These are phyloP conservation scores for Arthrobotrys sphaeroides DNA, from an alignment of 2,329 filamentous ascomycete species.

Conservation along the genomic window DNA sequence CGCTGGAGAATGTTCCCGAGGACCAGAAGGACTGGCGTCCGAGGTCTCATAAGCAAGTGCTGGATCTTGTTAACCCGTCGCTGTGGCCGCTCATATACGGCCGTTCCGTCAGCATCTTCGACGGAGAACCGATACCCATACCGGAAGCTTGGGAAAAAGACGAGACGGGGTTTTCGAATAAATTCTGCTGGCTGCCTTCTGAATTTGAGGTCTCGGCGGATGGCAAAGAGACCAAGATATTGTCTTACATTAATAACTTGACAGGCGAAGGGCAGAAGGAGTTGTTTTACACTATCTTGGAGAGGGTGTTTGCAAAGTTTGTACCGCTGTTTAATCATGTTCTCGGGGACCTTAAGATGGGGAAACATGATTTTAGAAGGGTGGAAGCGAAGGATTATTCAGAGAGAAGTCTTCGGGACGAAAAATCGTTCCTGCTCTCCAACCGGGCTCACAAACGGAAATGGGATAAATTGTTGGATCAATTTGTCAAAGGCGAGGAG, in stretches of 20 bases:
- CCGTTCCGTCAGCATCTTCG: neutral
- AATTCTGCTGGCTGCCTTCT: constrained; percentile 50
- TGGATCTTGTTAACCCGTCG: constrained; percentile 72
- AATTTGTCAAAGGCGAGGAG: constrained; percentile 30
- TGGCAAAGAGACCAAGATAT: constrained; percentile 37
- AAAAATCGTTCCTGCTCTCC: too few relatives aligned
- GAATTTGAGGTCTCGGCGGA: constrained; percentile 45
- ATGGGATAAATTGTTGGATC: constrained; percentile 28
- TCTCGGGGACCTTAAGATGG: constrained; percentile 24
- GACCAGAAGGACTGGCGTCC: constrained; percentile 71
- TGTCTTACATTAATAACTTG: constrained; percentile 50
- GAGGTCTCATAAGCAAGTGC: constrained; percentile 67
- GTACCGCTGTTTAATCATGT: constrained; percentile 47
- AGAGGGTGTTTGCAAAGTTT: constrained; percentile 51
- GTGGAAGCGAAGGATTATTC: constrained; percentile 15
- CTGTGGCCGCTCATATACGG: constrained; percentile 71
- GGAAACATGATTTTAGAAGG: constrained; percentile 13
- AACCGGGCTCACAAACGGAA: neutral
- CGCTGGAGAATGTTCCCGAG: constrained; percentile 67
- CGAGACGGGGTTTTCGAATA: constrained; percentile 16
- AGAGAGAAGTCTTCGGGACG: too few relatives aligned
- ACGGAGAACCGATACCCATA: constrained; percentile 1
- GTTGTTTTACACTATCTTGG: constrained; percentile 42
- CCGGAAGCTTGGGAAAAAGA: neutral
- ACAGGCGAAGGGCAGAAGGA: constrained; percentile 20